Evolutionary conservation across 2,329 filamentous ascomycete species (phyloP).

Genomic region (Sporothrix mexicana): DNA sequence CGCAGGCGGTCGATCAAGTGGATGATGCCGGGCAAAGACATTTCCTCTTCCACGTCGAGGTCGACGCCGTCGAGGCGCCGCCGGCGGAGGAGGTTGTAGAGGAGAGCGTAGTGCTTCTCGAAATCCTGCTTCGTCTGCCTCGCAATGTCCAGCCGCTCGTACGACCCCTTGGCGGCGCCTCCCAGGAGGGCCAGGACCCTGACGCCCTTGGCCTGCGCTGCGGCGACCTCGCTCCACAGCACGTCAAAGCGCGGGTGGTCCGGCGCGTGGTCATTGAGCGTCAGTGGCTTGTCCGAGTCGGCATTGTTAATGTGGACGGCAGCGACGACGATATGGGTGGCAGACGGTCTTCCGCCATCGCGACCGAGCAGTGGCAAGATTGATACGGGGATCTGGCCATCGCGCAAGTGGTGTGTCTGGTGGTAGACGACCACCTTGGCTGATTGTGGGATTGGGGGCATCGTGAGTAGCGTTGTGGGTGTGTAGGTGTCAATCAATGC

Average conservation of each 20-base stretch:
- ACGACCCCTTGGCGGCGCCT: constrained; percentile 76
- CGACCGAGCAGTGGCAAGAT: constrained; percentile 49
- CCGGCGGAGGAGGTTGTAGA: constrained; percentile 64
- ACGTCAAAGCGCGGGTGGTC: constrained; percentile 65
- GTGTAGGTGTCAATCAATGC: not conserved
- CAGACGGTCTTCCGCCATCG: constrained; percentile 25
- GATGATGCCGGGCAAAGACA: constrained; percentile 67
- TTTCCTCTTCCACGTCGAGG: constrained; percentile 76
- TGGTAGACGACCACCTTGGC: constrained; percentile 47
- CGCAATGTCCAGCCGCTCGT: constrained; percentile 59
- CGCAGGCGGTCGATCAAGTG: constrained; percentile 68
- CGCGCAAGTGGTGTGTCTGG: constrained; percentile 51
- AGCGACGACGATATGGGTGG: constrained; percentile 78
- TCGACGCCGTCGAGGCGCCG: constrained; percentile 69
- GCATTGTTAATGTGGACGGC: constrained; percentile 77
- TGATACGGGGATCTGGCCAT: constrained; percentile 47
- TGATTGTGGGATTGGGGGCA: constrained; percentile 43
- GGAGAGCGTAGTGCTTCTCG: constrained; percentile 71
- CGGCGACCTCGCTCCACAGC: constrained; percentile 73
- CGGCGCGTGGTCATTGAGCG: constrained; percentile 76
- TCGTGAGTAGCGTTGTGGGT: not conserved
- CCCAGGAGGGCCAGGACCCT: constrained; percentile 83
- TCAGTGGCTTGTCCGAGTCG: constrained; percentile 51
- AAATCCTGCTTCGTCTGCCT: constrained; percentile 54
- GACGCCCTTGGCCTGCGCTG: constrained; percentile 71